Evolutionary conservation across 2,329 filamentous ascomycete species (phyloP).

Genomic region (Dothideomycetes sp.): DNA sequence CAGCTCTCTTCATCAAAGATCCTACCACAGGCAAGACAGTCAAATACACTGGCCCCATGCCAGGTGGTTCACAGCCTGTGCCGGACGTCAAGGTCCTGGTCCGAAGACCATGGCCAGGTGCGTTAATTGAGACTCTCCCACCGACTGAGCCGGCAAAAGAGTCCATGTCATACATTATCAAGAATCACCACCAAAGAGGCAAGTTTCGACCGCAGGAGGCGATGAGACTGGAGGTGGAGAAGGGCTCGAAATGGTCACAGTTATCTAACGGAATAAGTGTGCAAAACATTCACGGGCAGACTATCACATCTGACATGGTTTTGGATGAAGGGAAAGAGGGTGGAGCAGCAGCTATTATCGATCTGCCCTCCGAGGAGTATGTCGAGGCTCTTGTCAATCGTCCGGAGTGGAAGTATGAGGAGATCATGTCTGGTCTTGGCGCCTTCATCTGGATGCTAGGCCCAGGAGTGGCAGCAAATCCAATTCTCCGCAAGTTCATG

Average conservation of each 20-base stretch:
- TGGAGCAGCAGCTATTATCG: constrained; percentile 66
- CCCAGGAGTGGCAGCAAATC: constrained; percentile 51
- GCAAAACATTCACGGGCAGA: constrained; percentile 50
- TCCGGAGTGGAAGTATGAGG: constrained; percentile 57
- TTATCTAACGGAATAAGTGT: constrained; percentile 57
- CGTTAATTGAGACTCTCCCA: constrained; percentile 53
- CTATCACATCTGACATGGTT: constrained; percentile 79
- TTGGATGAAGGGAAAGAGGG: constrained; percentile 57
- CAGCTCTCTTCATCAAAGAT: constrained; percentile 59
- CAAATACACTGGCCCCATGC: constrained; percentile 57
- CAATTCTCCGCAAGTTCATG: constrained; percentile 60
- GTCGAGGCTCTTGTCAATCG: constrained; percentile 58
- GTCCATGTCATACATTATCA: constrained; percentile 78
- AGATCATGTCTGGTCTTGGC: constrained; percentile 56
- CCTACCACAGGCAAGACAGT: constrained; percentile 51
- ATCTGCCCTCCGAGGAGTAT: constrained; percentile 62
- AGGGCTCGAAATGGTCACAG: constrained; percentile 45
- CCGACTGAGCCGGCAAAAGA: constrained; percentile 52
- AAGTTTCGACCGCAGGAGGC: constrained; percentile 65
- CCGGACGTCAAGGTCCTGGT: constrained; percentile 62
- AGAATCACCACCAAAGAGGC: constrained; percentile 63
- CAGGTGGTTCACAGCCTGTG: constrained; percentile 33
- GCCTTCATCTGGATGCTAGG: constrained; percentile 77
- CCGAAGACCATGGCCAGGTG: constrained; percentile 68
- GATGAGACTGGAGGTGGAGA: constrained; percentile 50